phyloP scores from a whole-genome alignment of 495 filamentous ascomycete species.

The Aspergillus ellipticus region DNA sequence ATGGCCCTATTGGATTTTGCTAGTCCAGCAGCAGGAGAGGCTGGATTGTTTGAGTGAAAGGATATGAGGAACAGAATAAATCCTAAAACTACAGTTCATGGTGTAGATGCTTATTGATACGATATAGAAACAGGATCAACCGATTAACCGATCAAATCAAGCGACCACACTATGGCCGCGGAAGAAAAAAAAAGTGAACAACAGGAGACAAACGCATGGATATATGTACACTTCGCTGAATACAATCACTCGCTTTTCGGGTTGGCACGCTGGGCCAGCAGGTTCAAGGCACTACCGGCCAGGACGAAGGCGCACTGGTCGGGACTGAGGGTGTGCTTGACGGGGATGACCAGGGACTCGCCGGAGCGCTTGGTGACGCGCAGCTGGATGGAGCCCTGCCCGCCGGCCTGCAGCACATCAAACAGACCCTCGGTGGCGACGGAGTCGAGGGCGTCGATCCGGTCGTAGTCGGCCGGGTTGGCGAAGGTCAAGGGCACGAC shows the following conservation, averaged over 20 bases:
- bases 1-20: too few relatives aligned
- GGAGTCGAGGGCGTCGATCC: slow-evolving; percentile 73
- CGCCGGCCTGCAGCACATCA: slow-evolving; percentile 73
- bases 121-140: too few relatives aligned
- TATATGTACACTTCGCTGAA: not conserved
- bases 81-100: too few relatives aligned
- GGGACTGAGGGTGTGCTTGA: slow-evolving; percentile 70
- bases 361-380: slow-evolving; percentile 61
- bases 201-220: not conserved
- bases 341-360: slow-evolving; percentile 51
- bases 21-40: too few relatives aligned
- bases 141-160: too few relatives aligned
- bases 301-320: slow-evolving; percentile 90
- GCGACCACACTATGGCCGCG: too few relatives aligned
- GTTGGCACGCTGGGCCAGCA: slow-evolving; percentile 56
- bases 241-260: slow-evolving; percentile 6
- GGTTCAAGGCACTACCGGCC: slow-evolving; percentile 89
- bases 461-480: slow-evolving; percentile 82
- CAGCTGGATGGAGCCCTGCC: slow-evolving; percentile 71
- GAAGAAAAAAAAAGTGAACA: not conserved
- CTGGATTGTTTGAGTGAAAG: too few relatives aligned
- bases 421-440: slow-evolving; percentile 78
- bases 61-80: too few relatives aligned
- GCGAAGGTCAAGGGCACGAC: slow-evolving; percentile 89
- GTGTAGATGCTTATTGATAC: too few relatives aligned